phyloP scores from a whole-genome alignment of 2,329 filamentous ascomycete genomes.

The Claviceps cyperi region DNA sequence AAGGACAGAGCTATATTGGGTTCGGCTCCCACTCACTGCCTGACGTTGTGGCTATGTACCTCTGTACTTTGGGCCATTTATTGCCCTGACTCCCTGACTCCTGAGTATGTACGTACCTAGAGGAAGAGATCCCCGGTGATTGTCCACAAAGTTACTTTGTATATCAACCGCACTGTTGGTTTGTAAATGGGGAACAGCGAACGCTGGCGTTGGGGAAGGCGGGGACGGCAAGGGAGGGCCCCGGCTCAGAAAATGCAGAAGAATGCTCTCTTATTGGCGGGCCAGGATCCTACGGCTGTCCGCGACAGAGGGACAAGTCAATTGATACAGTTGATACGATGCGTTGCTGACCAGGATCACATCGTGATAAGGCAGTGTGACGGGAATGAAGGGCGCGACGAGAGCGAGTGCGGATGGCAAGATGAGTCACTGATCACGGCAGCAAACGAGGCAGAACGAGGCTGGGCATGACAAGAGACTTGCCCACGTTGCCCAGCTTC shows the following conservation, averaged over 20 bases:
- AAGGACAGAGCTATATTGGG: slow-evolving; percentile 3
- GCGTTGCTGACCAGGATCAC: background rate
- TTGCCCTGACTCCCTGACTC: no score
- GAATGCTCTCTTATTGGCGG: slow-evolving; percentile 2
- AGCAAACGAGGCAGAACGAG: background rate
- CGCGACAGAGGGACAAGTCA: background rate
- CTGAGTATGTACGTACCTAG: no score
- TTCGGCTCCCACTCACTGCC: background rate
- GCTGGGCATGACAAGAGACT: background rate
- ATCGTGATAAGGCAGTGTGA: slow-evolving; percentile 4
- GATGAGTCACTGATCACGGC: background rate
- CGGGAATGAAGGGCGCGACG: slow-evolving; percentile 2
- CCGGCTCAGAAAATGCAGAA: background rate
- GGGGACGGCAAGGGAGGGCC: background rate
- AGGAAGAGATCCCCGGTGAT: no score
- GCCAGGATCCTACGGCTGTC: background rate
- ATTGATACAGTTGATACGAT: background rate
- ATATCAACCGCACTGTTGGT: background rate
- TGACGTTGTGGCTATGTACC: no score
- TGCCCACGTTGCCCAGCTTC: background rate
- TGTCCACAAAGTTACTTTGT: no score
- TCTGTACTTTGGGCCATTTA: no score
- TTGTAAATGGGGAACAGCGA: background rate
- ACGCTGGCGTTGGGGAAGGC: background rate
- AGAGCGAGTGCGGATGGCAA: background rate